Evolutionary conservation across 352 stramenopile genomes (phyloP), one percentile per base, ranked within the genome.

Genomic region (Globisporangium viniferum): DNA sequence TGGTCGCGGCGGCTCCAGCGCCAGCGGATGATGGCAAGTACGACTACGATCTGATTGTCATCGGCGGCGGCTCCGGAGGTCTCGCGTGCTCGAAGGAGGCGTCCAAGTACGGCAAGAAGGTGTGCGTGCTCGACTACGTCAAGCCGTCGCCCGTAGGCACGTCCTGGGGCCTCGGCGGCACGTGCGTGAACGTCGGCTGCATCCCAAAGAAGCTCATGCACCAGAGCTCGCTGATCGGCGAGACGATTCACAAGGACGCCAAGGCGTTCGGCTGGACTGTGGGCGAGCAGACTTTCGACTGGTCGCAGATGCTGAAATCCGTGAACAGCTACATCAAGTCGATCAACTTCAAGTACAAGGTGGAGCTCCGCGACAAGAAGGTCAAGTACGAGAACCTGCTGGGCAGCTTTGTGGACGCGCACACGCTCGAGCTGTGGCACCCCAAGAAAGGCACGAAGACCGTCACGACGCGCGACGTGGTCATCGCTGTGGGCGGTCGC

Each of bases 151-250:
- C 93, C 1, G 80, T 86, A 22, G 91, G 91, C 35, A 97, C 89
- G 33, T 88, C 76, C 36, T 98, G 93, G 94, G 93, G 94, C 18
- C 85, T 98, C 36, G 94, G 94, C 44, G 97, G 98, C 57, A 99
- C 98, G 33, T 99, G 98, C 70, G 97, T 99, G 64, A 99, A 99
- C 76, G 97, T 99, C 5, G 98, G 98, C 20, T 99, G 98, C 71
- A 99, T 99, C 72, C 97, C 98, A 31, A 99, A 99, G 82, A 99
- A 99, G 77, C 82, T 99, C 15, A 99, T 99, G 92, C 97, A 99
- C 73, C 91, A 98, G 73, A 97, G 95, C 68, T 90, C 95, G 44
- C 67, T 98, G 36, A 81, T 99, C 3, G 89, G 93, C 59, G 93
- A 99, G 68, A 66, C 82, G 10, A 79, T 98, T 51, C 80, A 93